phyloP scores from a whole-genome alignment of 768 basidiomycete species.

The Xerocomellus dryophilus region DNA sequence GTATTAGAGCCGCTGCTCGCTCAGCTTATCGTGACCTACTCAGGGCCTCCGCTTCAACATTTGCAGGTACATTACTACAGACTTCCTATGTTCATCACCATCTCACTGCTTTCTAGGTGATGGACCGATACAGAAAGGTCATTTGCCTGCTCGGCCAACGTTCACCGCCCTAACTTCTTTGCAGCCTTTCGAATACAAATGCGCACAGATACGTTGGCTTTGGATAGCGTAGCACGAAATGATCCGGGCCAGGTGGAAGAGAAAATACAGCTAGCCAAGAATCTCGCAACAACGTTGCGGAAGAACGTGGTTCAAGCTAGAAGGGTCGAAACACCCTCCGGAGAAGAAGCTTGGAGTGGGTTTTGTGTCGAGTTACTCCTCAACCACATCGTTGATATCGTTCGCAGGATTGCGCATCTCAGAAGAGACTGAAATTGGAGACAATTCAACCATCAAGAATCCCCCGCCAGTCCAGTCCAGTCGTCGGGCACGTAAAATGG shows the following conservation, averaged over 20 bases:
- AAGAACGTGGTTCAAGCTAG: constrained; percentile 84
- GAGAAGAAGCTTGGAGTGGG: constrained; percentile 59
- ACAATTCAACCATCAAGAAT: constrained; percentile 74
- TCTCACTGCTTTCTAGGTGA: constrained; percentile 45
- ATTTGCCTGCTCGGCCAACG: neutral
- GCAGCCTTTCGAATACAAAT: constrained; percentile 75
- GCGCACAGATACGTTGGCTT: constrained; percentile 47
- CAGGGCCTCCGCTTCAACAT: constrained; percentile 64
- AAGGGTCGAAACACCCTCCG: constrained; percentile 37
- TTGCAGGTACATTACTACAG: constrained; percentile 45
- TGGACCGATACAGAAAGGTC: constrained; percentile 50
- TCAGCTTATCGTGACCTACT: constrained; percentile 72
- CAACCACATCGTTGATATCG: neutral
- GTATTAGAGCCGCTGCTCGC: constrained; percentile 62
- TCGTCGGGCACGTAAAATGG: constrained; percentile 46
- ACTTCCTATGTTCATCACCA: neutral
- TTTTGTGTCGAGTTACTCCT: neutral
- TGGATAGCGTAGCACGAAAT: constrained; percentile 39
- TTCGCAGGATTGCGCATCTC: constrained; percentile 68
- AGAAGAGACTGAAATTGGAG: constrained; percentile 80
- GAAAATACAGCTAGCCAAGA: constrained; percentile 57
- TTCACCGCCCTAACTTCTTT: constrained; percentile 4
- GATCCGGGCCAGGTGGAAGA: constrained; percentile 51
- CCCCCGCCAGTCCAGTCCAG: constrained; percentile 46
- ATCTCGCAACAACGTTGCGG: constrained; percentile 71